Evolutionary conservation across 2,329 filamentous ascomycete species (phyloP), one percentile per base, ranked within the genome.

Genomic region (Apiospora kogelbergensis): DNA sequence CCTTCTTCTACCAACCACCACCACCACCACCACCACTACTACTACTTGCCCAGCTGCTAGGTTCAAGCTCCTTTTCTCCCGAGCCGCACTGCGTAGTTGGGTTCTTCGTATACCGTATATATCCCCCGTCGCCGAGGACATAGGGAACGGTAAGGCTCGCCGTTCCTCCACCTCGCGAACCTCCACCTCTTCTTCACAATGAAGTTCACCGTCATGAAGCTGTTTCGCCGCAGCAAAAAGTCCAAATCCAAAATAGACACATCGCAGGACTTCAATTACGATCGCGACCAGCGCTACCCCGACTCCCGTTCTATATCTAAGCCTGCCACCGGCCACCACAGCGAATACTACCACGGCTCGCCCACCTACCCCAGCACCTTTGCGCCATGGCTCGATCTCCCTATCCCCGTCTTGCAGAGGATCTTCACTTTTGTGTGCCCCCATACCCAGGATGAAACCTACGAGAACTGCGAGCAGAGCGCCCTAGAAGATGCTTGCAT

Each of bases 351-450:
- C 26, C 20, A 48, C 15, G 30, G 41, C n/a, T 65, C 57, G 30
- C 20, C 26, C n/a, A 30, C 65, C n/a, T 30, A 65, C 37, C 63
- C 67, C 68, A 69, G 53, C 63, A 66, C 72, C 30, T 77, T 75
- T 57, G 77, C 75, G 40, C 77, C 77, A 6, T 79, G 77, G 77
- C 73, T 78, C 48, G 80, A 81, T 67, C 86, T 98, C 13, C 91
- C 94, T 11, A 81, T 86, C 33, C 81, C 86, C n/a, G 84, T 97
- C 40, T 85, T 98, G 69, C 85, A 89, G 73, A 89, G 88, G 77
- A 95, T 98, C 77, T 95, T 98, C 79, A 81, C 86, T 74, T 90
- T 90, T 73, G 90, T 98, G 68, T 98, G 95, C 75, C 95, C 95
- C 9, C 95, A 98, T 80, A 84, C 90, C 44, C 82, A 83, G 67